These are phyloP conservation scores for Nemania sp. DNA, from an alignment of 2,329 filamentous ascomycete genomes.

Conservation along the genomic window DNA sequence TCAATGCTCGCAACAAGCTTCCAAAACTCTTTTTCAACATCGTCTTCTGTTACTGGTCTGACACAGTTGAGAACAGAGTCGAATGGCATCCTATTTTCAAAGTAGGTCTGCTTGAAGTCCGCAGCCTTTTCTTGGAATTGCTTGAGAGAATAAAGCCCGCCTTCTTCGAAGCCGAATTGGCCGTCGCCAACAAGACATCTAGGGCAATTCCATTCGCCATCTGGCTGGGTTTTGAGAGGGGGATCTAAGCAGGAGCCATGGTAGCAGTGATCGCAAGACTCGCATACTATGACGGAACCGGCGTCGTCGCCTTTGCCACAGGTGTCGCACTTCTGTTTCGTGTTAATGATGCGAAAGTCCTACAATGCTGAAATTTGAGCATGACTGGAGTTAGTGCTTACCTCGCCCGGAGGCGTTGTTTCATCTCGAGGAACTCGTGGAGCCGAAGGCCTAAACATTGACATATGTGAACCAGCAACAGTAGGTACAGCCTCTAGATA, in stretches of 20 bases:
- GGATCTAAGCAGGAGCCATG: conserved; percentile 90
- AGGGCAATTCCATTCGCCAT: conserved; percentile 93
- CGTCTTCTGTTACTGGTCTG: conserved; percentile 85
- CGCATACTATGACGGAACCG: conserved; percentile 75
- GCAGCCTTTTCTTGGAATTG: conserved; percentile 96
- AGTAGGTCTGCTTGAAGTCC: conserved; percentile 93
- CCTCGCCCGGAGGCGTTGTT: conserved; percentile 48
- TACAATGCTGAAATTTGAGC: not conserved
- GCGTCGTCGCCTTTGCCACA: conserved; percentile 80
- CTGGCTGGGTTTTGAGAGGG: conserved; percentile 73
- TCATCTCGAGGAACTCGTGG: conserved; percentile 66
- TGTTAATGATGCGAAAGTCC: conserved; percentile 25
- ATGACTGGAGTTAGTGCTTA: conserved; percentile 28
- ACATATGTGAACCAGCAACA: conserved; percentile 96
- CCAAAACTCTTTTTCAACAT: conserved; percentile 97
- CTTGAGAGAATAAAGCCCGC: conserved; percentile 89
- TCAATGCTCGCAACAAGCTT: conserved; percentile 89
- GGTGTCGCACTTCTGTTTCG: conserved; percentile 73
- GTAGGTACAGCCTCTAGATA: conserved; percentile 68
- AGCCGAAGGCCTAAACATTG: conserved; percentile 80
- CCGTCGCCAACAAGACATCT: conserved; percentile 94
- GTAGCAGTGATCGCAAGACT: conserved; percentile 87
- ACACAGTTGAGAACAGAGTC: conserved; percentile 82
- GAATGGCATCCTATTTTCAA: conserved; percentile 85
- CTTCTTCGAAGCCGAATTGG: conserved; percentile 96